These are phyloP conservation scores for Lathyrus sativus DNA, from an alignment of 306 rosid genomes.

Conservation along the genomic window DNA sequence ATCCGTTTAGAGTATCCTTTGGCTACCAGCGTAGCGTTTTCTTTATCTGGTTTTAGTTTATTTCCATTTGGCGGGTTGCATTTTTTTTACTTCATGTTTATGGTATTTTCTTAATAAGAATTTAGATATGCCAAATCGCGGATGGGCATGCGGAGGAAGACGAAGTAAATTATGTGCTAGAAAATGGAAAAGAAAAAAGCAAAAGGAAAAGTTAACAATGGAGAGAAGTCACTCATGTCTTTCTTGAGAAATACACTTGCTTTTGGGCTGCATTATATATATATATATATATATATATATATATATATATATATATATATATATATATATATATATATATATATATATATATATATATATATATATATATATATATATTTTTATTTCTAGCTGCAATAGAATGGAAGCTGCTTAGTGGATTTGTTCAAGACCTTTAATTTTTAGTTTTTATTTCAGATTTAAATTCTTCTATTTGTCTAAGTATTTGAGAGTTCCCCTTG, in stretches of 20 bases:
- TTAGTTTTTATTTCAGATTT: slow-evolving; percentile 7
- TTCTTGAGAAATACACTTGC: too few relatives aligned
- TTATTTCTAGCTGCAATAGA: slow-evolving; percentile 6
- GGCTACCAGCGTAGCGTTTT: background rate
- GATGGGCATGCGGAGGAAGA: slow-evolving; percentile 93
- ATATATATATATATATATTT: too few relatives aligned
- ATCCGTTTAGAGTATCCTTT: slow-evolving; percentile 95
- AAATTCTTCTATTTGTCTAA: background rate
- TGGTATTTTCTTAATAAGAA: slow-evolving; percentile 58
- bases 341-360: too few relatives aligned
- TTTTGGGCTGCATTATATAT: slow-evolving; percentile 4
- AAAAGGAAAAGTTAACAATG: background rate
- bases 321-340: too few relatives aligned
- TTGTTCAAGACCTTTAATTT: background rate
- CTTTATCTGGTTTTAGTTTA: background rate
- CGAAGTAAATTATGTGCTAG: slow-evolving; percentile 42
- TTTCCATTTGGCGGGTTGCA: background rate
- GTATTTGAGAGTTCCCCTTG: slow-evolving; percentile 6
- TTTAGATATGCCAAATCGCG: slow-evolving; percentile 85
- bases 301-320: too few relatives aligned
- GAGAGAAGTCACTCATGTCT: background rate
- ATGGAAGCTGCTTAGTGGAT: slow-evolving; percentile 17
- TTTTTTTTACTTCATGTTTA: slow-evolving; percentile 5
- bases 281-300: too few relatives aligned
- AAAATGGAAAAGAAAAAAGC: background rate